Percentiles rank a stretch among this genome's conserved stretches.
phyloP scores from a whole-genome alignment of 2,329 filamentous ascomycete genomes.

The Xylariaceae sp. region DNA sequence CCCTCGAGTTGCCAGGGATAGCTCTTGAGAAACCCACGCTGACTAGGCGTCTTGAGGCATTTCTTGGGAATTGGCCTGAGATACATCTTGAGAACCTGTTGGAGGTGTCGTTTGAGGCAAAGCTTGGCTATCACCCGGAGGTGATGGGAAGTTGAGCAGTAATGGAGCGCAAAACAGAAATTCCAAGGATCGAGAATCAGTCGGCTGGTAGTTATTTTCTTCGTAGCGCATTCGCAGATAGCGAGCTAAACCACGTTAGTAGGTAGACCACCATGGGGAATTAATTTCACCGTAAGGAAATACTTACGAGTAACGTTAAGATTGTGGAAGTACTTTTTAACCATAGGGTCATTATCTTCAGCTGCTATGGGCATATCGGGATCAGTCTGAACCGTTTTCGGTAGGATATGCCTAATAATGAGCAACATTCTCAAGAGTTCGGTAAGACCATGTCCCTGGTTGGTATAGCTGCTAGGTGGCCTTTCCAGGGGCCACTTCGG shows the following conservation, averaged over 20 bases:
- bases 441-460: conserved; percentile 64
- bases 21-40: conserved; percentile 21
- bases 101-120: neutral
- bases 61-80: conserved; percentile 22
- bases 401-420: conserved; percentile 64
- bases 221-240: conserved; percentile 55
- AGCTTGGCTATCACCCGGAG: conserved; percentile 12
- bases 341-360: conserved; percentile 52
- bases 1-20: neutral
- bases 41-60: conserved; percentile 25
- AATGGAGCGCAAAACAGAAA: conserved; percentile 52
- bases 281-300: neutral
- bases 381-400: conserved; percentile 54
- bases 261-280: neutral
- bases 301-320: conserved; percentile 64
- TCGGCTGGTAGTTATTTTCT: conserved; percentile 57
- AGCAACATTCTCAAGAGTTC: conserved; percentile 66
- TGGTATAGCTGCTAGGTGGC: conserved; percentile 61
- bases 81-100: conserved; percentile 2
- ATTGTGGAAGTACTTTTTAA: conserved; percentile 59
- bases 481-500: conserved; percentile 67
- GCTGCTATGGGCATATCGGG: conserved; percentile 56
- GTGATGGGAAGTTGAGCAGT: conserved; percentile 39
- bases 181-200: conserved; percentile 54
- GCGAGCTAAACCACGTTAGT: conserved; percentile 38